Percentiles rank a stretch among this genome's conserved stretches.
Conservation (phyloP, 257 asterid genomes). For the Asclepias syriaca region DNA sequence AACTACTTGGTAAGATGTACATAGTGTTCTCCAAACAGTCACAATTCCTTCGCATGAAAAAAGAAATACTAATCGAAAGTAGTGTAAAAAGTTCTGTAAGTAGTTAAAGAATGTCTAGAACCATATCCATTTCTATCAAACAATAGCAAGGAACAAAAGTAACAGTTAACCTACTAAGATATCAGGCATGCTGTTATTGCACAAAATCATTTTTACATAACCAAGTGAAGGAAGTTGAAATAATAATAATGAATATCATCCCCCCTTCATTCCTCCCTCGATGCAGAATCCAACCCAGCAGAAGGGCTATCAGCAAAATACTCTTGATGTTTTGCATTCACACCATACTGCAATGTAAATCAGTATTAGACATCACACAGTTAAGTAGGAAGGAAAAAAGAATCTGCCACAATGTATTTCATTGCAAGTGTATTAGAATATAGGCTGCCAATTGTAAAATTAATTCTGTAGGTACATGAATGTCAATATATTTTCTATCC, state of each 20-base stretch:
- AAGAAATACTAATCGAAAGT: no score
- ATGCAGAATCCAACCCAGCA: constrained; percentile 71
- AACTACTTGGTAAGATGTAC: no score
- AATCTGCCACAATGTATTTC: not conserved
- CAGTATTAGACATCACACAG: constrained; percentile 6
- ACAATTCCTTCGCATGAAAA: no score
- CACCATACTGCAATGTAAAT: constrained; percentile 66
- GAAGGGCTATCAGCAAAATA: constrained; percentile 89
- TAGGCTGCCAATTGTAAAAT: not conserved
- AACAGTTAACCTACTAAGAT: not conserved
- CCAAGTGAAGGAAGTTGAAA: not conserved
- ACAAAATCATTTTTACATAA: not conserved
- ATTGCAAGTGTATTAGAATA: not conserved
- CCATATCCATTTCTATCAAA: not conserved
- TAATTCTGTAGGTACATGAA: no score
- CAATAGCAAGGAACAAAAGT: not conserved
- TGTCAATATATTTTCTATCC: no score
- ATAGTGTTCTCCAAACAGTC: no score
- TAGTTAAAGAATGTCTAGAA: no score
- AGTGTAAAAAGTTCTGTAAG: not conserved
- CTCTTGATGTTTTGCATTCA: constrained; percentile 90
- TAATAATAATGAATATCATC: not conserved
- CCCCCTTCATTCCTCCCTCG: constrained; percentile 56
- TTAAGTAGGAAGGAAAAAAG: not conserved
- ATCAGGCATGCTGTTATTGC: not conserved